Base-by-base conservation (phyloP, 2,329 filamentous ascomycete genomes). In the Fusarium sp. region DNA sequence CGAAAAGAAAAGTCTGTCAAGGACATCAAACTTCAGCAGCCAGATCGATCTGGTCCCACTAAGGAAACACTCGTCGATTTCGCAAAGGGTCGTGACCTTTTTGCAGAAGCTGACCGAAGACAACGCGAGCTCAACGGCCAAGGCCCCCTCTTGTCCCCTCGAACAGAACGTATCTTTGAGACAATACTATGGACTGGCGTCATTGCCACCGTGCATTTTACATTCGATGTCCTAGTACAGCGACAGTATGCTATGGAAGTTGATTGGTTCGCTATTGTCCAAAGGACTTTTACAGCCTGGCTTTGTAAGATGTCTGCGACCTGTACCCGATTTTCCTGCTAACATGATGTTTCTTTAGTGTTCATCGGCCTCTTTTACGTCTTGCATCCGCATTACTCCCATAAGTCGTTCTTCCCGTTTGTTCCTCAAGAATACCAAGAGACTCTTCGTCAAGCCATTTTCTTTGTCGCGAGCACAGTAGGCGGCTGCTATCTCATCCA, bases 401-500 rank as follows among this genome's bases (percentile, higher is more conserved):
- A 85, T 66, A 84, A 87, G 1, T 79, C 74, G 3, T 80, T 91
- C 48, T 61, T 91, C 11, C 88, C 88, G 12, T 81, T 84, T 26
- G 79, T 91, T 3, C 84, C 88, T 5, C 66, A 73, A 12, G 81
- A 79, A 42, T 85, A 82, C 65, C 87, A 90, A 63, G 75, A 81
- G 11, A 77, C 80, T n/a, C 78, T 89, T 38, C 86, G 88, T 42
- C 90, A 91, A 73, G 64, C 82, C 22, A 81, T 93, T 58, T 96
- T 95, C 83, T 87, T 94, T 68, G 78, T 78, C 22, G 83, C 87
- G 30, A 90, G 91, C 72, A 81, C 91, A 13, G 80, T 79, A 15
- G 85, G 90, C 0, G 96, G 96, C 3, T 93, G 91, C 82, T 95
- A 94, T 81, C 85, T 98, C 70, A 91, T 98, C 54, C 86, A 93